Conservation (phyloP, 1,139 yeast species). For the Torulaspora globosa region DNA sequence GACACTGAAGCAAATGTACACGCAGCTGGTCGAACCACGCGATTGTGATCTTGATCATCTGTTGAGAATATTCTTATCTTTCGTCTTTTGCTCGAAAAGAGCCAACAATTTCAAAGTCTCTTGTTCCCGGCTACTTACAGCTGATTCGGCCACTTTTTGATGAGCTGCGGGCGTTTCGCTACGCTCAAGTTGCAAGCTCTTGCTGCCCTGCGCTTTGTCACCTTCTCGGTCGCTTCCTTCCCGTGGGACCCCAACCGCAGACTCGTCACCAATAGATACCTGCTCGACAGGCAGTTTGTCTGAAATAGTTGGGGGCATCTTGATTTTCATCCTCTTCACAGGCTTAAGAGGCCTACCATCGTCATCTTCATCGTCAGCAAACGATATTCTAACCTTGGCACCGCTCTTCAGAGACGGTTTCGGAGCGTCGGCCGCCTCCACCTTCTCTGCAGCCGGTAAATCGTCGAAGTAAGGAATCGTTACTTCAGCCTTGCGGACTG, state of each 20-base stretch:
- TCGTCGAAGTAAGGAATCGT: constrained; percentile 51
- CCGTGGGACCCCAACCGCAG: background rate
- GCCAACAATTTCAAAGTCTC: constrained; percentile 28
- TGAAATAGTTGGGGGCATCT: constrained; percentile 21
- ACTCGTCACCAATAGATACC: background rate
- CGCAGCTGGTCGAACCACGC: too few species aligned
- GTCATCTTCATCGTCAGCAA: constrained; percentile 35
- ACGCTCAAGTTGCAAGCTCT: constrained; percentile 11
- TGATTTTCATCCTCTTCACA: constrained; percentile 41
- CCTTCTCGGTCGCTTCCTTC: constrained; percentile 1
- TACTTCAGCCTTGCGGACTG: constrained; percentile 43
- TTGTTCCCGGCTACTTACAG: constrained; percentile 21
- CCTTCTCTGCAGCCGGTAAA: constrained; percentile 23
- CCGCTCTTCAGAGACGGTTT: constrained; percentile 22
- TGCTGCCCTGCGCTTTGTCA: constrained; percentile 5
- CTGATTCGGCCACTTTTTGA: background rate
- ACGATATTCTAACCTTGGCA: constrained; percentile 30
- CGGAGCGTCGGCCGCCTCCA: constrained; percentile 6
- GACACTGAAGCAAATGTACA: too few species aligned
- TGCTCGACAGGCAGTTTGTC: background rate
- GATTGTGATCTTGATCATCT: constrained; percentile 1
- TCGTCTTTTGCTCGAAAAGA: constrained; percentile 21
- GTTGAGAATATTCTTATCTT: constrained; percentile 15
- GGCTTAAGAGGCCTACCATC: constrained; percentile 29
- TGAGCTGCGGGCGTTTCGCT: background rate